Base-by-base conservation (phyloP, 2,329 filamentous ascomycete species). In the Cordyceps sp. region DNA sequence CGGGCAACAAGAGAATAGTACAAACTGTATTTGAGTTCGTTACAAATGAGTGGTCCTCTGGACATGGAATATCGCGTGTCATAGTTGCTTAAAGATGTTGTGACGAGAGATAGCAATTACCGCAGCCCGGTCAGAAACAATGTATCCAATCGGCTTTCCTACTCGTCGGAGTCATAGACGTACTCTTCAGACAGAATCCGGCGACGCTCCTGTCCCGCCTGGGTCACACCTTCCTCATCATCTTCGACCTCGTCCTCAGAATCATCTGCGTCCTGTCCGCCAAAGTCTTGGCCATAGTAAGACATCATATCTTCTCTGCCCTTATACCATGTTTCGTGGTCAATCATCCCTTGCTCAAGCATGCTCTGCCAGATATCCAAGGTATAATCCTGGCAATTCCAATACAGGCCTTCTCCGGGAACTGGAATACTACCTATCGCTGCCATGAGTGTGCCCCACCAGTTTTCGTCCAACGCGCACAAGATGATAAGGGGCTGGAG, bases 371-470 rank as follows among this genome's bases (percentile, higher is more conserved):
- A 33, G 10, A 33, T 33, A 4, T 33, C 31, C 5, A 33, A 6
- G 10, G 17, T 15, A 24, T 33, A 29, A 33, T 33, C 26, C 18
- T 33, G 25, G 14, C 31, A 33, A 13, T 33, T 33, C 31, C 24
- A 33, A 10, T 24, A 25, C 7, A 19, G 6, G 15, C 14, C 30
- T 24, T 25, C 29, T 16, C 29, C 20, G n/a, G 29, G 29, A 24
- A 31, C 22, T 12, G 20, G 20, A 17, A 31, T 25, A 16, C 14
- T 25, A 13, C 21, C 6, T 13, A 31, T 18, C 22, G 16, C 30
- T 15, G 10, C 9, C 5, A 25, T 25, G 14, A 31, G 30, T 25
- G 21, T 25, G 16, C 12, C 12, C 30, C 30, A 31, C 14, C 21
- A 31, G 6, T 25, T 17, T 17, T 25, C 21, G 15, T 25, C 9